These are phyloP conservation scores for Mycena polygramma DNA, from an alignment of 768 basidiomycete species.

Conservation along the genomic window DNA sequence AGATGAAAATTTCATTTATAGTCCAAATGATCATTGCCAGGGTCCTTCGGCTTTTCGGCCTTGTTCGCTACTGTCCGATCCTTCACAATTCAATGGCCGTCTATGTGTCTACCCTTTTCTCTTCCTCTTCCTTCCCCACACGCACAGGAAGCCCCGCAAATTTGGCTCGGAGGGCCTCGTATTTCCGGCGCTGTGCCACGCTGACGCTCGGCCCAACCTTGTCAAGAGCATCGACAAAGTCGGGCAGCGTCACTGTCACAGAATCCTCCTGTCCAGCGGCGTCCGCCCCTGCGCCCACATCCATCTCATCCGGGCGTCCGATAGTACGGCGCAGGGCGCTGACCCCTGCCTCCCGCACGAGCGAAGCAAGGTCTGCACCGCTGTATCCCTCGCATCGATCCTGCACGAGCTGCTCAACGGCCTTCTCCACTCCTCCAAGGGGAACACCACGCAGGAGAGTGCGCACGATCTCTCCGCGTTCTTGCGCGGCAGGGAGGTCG, in stretches of 20 bases:
- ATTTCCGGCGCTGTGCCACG: constrained; percentile 81
- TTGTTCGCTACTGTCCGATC: neutral
- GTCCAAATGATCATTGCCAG: neutral
- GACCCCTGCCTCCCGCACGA: constrained; percentile 92
- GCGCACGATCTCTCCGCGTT: constrained; percentile 87
- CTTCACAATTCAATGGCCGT: too few relatives aligned
- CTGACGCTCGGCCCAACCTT: constrained; percentile 93
- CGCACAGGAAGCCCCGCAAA: constrained; percentile 84
- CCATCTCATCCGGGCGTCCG: constrained; percentile 76
- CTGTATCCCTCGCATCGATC: constrained; percentile 88
- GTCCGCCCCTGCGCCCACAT: constrained; percentile 56
- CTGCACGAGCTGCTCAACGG: constrained; percentile 63
- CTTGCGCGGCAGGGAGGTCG: constrained; percentile 80
- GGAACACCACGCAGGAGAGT: constrained; percentile 84
- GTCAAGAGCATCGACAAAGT: constrained; percentile 81
- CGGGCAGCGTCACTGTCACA: constrained; percentile 68
- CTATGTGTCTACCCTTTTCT: constrained; percentile 42
- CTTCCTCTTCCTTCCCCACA: constrained; percentile 58
- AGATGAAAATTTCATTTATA: constrained; percentile 6
- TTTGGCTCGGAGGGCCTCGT: constrained; percentile 83
- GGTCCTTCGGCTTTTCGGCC: constrained; percentile 28
- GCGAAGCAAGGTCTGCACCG: constrained; percentile 90
- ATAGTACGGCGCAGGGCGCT: constrained; percentile 78
- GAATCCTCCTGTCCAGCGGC: constrained; percentile 35
- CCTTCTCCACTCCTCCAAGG: constrained; percentile 52